Evolutionary conservation across 2,329 filamentous ascomycete genomes (phyloP), one percentile per base, ranked within the genome.

Genomic region (Penicillium sp.): DNA sequence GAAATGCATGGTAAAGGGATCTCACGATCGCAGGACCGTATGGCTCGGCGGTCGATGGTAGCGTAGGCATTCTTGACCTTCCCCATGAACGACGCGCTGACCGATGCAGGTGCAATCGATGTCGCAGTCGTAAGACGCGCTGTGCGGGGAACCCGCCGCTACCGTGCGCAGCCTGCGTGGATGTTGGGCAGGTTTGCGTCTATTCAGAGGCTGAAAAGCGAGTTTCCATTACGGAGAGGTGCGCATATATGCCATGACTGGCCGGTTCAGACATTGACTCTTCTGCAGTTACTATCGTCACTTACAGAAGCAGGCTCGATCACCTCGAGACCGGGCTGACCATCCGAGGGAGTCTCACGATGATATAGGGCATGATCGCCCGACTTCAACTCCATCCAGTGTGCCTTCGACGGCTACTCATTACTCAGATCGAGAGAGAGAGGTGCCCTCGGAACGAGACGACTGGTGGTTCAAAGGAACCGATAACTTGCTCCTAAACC

Each of bases 401-500:
- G 53, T 33, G 28, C 53, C 45, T 13, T 53, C 47, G 31, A 59
- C 38, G 32, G 52, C 52, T 5, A 61, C 56, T 18, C 57, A 50
- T 4, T 55, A 43, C 18, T 51, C 54, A 8, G 57, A 5, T 10
- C 33, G 33, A 10, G 32, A 59, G 33, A 50, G 55, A 10, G 64
- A 66, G 24, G 33, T 51, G 2, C 50, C 58, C 4, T 44, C 50
- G n/a, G 65, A 68, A 32, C 60, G 67, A 27, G 68, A 71, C 48
- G 67, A 70, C 47, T 71, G 68, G 68, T 71, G 68, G 68, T 70
- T 66, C 39, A 67, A 70, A 45, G 67, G 64, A 6, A 64, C 66
- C 2, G 66, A 69, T 15, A 67, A 67, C 31, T 42, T 71, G 4
- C 60, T 70, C 7, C 43, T 71, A 15, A 69, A 67, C 28, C 58